Evolutionary conservation across 352 stramenopile species (phyloP).

Genomic region (Pythium phragmitis): DNA sequence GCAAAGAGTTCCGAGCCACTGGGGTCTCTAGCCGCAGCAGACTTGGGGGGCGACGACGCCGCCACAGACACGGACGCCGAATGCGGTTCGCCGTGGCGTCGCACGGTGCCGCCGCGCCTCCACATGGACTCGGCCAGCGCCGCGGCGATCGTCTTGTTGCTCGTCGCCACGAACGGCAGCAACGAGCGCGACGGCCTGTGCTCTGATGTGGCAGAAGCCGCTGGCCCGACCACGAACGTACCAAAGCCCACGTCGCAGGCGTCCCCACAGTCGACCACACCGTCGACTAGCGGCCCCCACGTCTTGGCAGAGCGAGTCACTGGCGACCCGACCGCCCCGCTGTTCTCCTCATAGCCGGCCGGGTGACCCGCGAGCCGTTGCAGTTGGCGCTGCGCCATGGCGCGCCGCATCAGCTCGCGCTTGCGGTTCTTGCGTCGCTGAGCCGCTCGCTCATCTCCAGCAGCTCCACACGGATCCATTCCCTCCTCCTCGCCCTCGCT

Average conservation of each 20-base stretch:
- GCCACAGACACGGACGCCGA: not conserved
- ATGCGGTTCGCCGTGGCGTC: slow-evolving; percentile 8
- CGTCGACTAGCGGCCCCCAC: not conserved
- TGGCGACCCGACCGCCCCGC: not conserved
- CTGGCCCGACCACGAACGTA: slow-evolving; percentile 21
- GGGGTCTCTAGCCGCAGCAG: not conserved
- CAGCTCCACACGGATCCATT: too few species aligned
- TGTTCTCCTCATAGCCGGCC: not conserved
- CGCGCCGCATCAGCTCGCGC: slow-evolving; percentile 31
- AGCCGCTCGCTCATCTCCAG: too few species aligned
- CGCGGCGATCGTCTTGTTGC: not conserved
- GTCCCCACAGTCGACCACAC: not conserved
- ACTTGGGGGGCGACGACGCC: not conserved
- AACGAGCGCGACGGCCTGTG: not conserved
- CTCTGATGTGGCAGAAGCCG: not conserved
- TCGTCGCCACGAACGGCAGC: not conserved
- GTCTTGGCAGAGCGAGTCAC: not conserved
- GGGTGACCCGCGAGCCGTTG: slow-evolving; percentile 6
- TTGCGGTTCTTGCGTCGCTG: slow-evolving; percentile 25
- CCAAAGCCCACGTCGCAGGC: slow-evolving; percentile 18
- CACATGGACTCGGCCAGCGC: slow-evolving; percentile 46
- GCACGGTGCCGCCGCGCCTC: slow-evolving; percentile 39
- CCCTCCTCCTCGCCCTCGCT: too few species aligned
- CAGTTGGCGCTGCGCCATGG: slow-evolving; percentile 28
- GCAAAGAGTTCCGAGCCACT: slow-evolving; percentile 25